Conservation (phyloP, 2,329 filamentous ascomycete genomes). For the Arthrinium puccinioides region DNA sequence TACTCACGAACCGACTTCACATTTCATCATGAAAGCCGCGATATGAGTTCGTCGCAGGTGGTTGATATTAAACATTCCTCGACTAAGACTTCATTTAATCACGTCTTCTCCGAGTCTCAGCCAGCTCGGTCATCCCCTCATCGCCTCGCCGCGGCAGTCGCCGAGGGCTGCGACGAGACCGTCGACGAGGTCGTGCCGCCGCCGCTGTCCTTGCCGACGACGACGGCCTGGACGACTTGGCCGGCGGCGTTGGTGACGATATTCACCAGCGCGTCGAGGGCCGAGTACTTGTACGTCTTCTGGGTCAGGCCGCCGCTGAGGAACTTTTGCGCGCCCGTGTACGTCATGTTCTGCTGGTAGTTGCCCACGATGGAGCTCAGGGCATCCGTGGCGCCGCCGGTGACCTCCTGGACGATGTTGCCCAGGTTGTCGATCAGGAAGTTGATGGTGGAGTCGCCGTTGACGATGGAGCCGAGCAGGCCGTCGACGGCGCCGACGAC, state of each 20-base stretch:
- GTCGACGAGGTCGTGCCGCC: conserved; percentile 10
- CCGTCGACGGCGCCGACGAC: conserved; percentile 52
- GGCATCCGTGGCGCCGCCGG: conserved; percentile 33
- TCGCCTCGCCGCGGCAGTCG: neutral
- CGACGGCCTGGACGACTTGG: conserved; percentile 40
- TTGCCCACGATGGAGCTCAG: conserved; percentile 50
- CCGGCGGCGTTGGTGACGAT: conserved; percentile 42
- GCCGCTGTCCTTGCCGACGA: conserved; percentile 11
- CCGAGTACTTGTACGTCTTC: conserved; percentile 39
- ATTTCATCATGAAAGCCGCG: too few relatives aligned
- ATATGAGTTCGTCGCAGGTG: too few relatives aligned
- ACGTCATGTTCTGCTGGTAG: conserved; percentile 52
- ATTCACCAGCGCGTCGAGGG: conserved; percentile 39
- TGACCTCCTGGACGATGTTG: conserved; percentile 55
- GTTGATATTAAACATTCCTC: too few relatives aligned
- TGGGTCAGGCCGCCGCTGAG: conserved; percentile 27
- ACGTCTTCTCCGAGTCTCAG: neutral
- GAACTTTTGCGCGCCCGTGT: conserved; percentile 28
- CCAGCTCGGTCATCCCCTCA: too few relatives aligned
- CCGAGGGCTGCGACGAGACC: conserved; percentile 1
- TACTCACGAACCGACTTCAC: too few relatives aligned
- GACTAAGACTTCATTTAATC: too few relatives aligned
- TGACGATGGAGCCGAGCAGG: conserved; percentile 50
- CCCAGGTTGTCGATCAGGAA: conserved; percentile 55
- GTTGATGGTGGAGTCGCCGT: conserved; percentile 44